A percentile compares a stretch with the other conserved stretches of the same genome.
These are phyloP conservation scores for Sclerotinia trifoliorum DNA, from an alignment of 2,329 filamentous ascomycete species.

Conservation along the genomic window DNA sequence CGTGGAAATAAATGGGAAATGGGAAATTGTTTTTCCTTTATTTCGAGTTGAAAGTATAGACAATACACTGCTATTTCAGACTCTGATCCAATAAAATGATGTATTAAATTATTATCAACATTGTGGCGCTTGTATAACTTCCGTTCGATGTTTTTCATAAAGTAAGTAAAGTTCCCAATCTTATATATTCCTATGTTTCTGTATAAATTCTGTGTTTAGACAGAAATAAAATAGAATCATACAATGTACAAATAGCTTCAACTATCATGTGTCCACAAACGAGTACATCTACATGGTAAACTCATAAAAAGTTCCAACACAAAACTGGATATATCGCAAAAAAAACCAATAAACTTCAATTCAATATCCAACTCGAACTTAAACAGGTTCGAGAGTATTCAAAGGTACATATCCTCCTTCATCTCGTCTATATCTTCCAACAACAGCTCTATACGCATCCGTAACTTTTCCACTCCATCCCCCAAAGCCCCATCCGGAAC, in stretches of 20 bases:
- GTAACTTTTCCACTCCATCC: conserved; percentile 46
- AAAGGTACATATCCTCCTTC: conserved; percentile 61
- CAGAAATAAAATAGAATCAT: neutral
- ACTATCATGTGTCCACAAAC: neutral
- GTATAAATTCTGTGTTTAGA: neutral
- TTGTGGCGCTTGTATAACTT: too few species aligned
- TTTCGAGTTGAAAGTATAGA: too few species aligned
- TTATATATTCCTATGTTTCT: neutral
- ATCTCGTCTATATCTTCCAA: conserved; percentile 43
- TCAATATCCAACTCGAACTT: conserved; percentile 6
- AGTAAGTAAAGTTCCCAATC: too few species aligned
- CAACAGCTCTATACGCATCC: conserved; percentile 44
- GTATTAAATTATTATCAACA: too few species aligned
- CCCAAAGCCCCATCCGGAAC: conserved; percentile 40
- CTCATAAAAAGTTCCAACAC: neutral
- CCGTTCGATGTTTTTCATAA: too few species aligned
- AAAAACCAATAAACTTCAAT: neutral
- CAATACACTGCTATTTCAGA: too few species aligned
- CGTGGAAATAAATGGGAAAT: too few species aligned
- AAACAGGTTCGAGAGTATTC: conserved; percentile 37
- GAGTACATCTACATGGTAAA: neutral
- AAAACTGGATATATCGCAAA: conserved; percentile 9
- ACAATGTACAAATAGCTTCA: neutral
- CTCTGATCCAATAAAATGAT: too few species aligned
- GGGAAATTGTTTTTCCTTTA: too few species aligned